phyloP scores from a whole-genome alignment of 306 rosid genomes.

The Pueraria montana region DNA sequence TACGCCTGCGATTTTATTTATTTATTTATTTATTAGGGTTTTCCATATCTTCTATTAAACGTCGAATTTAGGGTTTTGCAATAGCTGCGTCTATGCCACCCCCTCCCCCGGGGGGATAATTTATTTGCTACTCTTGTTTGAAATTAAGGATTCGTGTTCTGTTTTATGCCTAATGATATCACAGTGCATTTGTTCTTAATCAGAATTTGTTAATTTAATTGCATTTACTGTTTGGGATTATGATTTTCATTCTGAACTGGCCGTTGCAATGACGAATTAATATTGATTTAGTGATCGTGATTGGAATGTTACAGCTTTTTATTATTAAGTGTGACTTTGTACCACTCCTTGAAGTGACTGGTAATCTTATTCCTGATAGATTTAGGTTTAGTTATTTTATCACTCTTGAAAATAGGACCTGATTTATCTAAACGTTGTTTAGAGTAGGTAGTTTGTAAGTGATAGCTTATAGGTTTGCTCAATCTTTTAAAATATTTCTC shows the following conservation, averaged over 20 bases:
- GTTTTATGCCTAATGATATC: neutral
- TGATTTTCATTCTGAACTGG: conserved; percentile 46
- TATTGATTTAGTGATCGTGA: conserved; percentile 41
- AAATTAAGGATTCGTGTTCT: conserved; percentile 22
- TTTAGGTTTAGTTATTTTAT: conserved; percentile 37
- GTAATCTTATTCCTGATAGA: conserved; percentile 42
- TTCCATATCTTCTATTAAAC: conserved; percentile 5
- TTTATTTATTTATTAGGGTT: conserved; percentile 25
- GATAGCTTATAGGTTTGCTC: conserved; percentile 31
- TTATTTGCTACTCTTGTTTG: neutral
- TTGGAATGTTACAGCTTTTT: conserved; percentile 26
- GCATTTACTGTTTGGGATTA: conserved; percentile 32
- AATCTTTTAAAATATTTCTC: conserved; percentile 16
- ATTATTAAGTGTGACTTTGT: conserved; percentile 25
- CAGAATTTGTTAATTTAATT: too few relatives aligned
- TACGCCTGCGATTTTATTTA: conserved; percentile 1
- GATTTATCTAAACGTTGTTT: conserved; percentile 19
- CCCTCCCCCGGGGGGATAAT: neutral
- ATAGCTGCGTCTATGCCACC: neutral
- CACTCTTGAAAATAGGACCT: conserved; percentile 25
- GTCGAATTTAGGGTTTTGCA: conserved; percentile 64
- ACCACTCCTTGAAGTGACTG: conserved; percentile 44
- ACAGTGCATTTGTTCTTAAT: too few relatives aligned
- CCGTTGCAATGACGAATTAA: conserved; percentile 47
- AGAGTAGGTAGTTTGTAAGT: neutral